These are phyloP conservation scores for Cryptococcus neoformans DNA, from an alignment of 1,284 basidiomycete species.

Conservation along the genomic window DNA sequence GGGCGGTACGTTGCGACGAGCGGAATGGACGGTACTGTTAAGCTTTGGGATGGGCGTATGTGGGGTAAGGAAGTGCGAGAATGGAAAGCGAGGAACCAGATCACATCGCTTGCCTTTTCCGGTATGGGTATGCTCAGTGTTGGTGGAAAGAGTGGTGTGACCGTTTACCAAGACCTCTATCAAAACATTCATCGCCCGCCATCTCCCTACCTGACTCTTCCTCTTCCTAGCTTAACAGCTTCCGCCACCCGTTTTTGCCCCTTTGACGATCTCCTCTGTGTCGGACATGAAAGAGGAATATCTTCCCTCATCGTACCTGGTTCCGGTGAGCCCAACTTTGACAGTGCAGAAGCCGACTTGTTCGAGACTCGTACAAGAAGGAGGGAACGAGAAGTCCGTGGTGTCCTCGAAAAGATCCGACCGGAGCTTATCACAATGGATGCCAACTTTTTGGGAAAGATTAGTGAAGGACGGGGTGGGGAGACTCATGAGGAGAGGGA, in stretches of 20 bases:
- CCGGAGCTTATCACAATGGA: constrained; percentile 92
- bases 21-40: constrained; percentile 84
- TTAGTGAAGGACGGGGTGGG: constrained; percentile 59
- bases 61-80: constrained; percentile 83
- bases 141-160: constrained; percentile 74
- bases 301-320: constrained; percentile 87
- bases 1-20: constrained; percentile 90
- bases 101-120: constrained; percentile 48
- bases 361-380: constrained; percentile 81
- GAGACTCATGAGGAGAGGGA: constrained; percentile 56
- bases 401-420: constrained; percentile 91
- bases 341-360: constrained; percentile 89
- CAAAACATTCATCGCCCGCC: constrained; percentile 50
- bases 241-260: constrained; percentile 71
- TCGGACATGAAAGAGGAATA: constrained; percentile 67
- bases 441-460: constrained; percentile 72
- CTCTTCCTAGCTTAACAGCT: constrained; percentile 62
- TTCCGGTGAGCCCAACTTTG: constrained; percentile 91
- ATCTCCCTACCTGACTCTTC: constrained; percentile 71
- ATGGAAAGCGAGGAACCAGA: constrained; percentile 67
- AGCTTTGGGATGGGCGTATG: constrained; percentile 93
- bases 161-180: constrained; percentile 55
- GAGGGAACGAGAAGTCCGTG: constrained; percentile 87
- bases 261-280: constrained; percentile 86
- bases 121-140: constrained; percentile 80